Percentiles rank a stretch among this genome's conserved stretches.
phyloP scores from a whole-genome alignment of 169 alveolate species.

The Plasmodium adleri region DNA sequence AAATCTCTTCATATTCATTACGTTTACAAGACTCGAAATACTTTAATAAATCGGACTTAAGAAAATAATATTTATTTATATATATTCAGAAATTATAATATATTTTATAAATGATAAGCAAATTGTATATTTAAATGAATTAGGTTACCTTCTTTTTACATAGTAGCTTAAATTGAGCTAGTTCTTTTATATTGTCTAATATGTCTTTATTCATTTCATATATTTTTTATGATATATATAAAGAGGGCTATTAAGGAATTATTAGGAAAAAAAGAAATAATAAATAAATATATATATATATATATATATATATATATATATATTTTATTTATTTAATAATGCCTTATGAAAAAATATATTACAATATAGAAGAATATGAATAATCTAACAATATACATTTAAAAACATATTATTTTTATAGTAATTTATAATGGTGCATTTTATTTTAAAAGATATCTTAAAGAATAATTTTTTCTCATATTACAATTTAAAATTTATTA shows the following conservation, averaged over 20 bases:
- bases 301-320: neutral
- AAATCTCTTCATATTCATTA: conserved; percentile 33
- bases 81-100: too few species aligned
- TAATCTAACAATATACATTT: too few species aligned
- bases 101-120: too few species aligned
- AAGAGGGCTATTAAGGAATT: too few species aligned
- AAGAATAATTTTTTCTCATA: too few species aligned
- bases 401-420: neutral
- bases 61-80: neutral
- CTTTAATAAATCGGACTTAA: conserved; percentile 17
- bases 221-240: too few species aligned
- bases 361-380: too few species aligned
- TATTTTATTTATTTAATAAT: too few species aligned
- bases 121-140: neutral
- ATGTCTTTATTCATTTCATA: conserved; percentile 14
- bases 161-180: conserved; percentile 12
- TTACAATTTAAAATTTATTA: too few species aligned
- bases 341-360: too few species aligned
- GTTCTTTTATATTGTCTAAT: conserved; percentile 8
- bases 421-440: neutral
- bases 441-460: neutral
- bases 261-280: too few species aligned
- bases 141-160: conserved; percentile 20
- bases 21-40: conserved; percentile 24
- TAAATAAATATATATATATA: neutral